These are phyloP conservation scores for Sarcocystis neurona DNA, from an alignment of 169 alveolate genomes.

Conservation along the genomic window DNA sequence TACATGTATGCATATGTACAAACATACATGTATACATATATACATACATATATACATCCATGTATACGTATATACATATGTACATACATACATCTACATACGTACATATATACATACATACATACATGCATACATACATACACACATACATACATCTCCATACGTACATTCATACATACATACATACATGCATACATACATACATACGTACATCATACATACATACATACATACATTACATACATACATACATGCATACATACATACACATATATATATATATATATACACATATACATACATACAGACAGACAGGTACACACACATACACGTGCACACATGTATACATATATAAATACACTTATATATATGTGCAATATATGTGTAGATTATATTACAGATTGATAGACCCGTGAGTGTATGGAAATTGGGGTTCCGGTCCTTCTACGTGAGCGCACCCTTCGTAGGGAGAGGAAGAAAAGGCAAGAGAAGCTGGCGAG, in stretches of 20 bases:
- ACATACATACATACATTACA: too few species aligned
- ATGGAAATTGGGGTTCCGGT: background rate
- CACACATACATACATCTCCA: too few species aligned
- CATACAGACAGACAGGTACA: background rate
- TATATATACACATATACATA: too few species aligned
- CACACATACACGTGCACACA: background rate
- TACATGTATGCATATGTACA: background rate
- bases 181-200: too few species aligned
- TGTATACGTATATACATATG: background rate
- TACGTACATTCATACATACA: too few species aligned
- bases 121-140: too few species aligned
- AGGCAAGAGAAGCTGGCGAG: too few species aligned
- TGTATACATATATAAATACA: background rate
- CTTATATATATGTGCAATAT: background rate
- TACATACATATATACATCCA: background rate
- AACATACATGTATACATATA: background rate
- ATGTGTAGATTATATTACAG: background rate
- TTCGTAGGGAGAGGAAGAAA: too few species aligned
- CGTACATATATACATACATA: background rate
- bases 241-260: too few species aligned
- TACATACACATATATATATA: too few species aligned
- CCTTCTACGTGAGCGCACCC: background rate
- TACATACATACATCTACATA: background rate
- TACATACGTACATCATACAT: too few species aligned
- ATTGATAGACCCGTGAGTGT: background rate